phyloP scores from a whole-genome alignment of 1,284 basidiomycete genomes.

The Pseudozyma pruni region DNA sequence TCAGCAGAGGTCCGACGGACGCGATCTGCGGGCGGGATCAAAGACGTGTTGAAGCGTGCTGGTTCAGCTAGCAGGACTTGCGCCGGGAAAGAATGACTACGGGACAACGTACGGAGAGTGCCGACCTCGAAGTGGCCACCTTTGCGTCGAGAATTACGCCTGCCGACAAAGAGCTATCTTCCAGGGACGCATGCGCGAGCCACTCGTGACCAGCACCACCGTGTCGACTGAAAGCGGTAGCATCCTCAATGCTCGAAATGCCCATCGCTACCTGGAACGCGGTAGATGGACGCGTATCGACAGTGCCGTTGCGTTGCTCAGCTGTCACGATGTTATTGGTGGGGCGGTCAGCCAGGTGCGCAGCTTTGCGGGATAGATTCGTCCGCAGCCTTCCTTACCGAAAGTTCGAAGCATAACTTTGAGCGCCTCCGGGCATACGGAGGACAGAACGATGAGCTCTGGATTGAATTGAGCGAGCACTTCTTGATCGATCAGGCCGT shows the following conservation, averaged over 20 bases:
- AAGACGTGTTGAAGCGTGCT: too few relatives aligned
- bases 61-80: too few relatives aligned
- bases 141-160: slow-evolving; percentile 26
- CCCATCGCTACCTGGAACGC: slow-evolving; percentile 34
- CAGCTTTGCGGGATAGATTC: not conserved
- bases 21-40: slow-evolving; percentile 12
- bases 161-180: slow-evolving; percentile 11
- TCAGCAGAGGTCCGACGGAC: slow-evolving; percentile 25
- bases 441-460: slow-evolving; percentile 25
- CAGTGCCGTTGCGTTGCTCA: slow-evolving; percentile 6
- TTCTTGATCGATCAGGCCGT: too few relatives aligned
- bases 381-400: too few relatives aligned
- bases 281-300: slow-evolving; percentile 16
- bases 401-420: slow-evolving; percentile 12
- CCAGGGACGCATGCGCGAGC: not conserved
- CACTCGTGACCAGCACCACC: not conserved
- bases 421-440: slow-evolving; percentile 22
- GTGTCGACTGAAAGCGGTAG: slow-evolving; percentile 9
- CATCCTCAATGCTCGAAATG: slow-evolving; percentile 21
- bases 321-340: slow-evolving; percentile 1
- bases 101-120: slow-evolving; percentile 26
- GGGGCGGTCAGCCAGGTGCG: not conserved
- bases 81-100: too few relatives aligned
- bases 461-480: slow-evolving; percentile 40
- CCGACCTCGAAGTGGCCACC: slow-evolving; percentile 22